Evolutionary conservation across 2,329 filamentous ascomycete species (phyloP).

Genomic region (Ophiostoma perfectum): DNA sequence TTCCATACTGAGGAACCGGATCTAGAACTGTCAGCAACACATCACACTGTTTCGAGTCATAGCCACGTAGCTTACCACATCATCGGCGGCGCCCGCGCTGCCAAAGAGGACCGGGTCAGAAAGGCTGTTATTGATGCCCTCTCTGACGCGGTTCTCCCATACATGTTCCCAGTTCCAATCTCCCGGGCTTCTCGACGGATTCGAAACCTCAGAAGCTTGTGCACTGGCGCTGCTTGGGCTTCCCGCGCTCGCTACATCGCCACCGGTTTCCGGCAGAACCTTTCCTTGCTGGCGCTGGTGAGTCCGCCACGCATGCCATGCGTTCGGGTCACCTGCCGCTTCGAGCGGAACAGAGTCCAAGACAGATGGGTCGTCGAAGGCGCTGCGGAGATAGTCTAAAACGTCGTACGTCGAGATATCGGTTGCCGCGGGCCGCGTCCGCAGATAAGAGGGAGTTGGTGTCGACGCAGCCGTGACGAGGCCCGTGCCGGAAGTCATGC

Average conservation of each 20-base stretch:
- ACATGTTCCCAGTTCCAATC: conserved; percentile 99
- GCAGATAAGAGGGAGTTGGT: conserved; percentile 36
- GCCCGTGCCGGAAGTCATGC: conserved; percentile 22
- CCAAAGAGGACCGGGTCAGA: conserved; percentile 78
- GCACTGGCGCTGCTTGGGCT: conserved; percentile 30
- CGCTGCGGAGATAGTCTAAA: conserved; percentile 71
- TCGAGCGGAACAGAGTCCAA: conserved; percentile 75
- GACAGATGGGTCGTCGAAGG: conserved; percentile 72
- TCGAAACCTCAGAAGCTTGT: too few relatives aligned
- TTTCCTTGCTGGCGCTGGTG: conserved; percentile 47
- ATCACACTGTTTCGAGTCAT: too few relatives aligned
- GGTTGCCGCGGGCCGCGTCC: conserved; percentile 35
- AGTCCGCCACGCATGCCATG: conserved; percentile 88
- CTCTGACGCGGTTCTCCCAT: conserved; percentile 84
- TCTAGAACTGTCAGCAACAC: conserved; percentile 37
- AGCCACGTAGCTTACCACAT: conserved; percentile 55
- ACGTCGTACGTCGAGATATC: conserved; percentile 60
- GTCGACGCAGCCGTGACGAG: conserved; percentile 25
- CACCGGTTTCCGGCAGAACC: not conserved
- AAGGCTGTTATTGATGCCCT: conserved; percentile 68
- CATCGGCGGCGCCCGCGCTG: conserved; percentile 55
- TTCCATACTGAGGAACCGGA: conserved; percentile 62
- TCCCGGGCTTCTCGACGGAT: conserved; percentile 41
- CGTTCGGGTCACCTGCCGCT: conserved; percentile 81
- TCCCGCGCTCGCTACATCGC: conserved; percentile 42